These are phyloP conservation scores for Chlamydomonas schloesseri DNA, from an alignment of 139 green algal species.

Conservation along the genomic window DNA sequence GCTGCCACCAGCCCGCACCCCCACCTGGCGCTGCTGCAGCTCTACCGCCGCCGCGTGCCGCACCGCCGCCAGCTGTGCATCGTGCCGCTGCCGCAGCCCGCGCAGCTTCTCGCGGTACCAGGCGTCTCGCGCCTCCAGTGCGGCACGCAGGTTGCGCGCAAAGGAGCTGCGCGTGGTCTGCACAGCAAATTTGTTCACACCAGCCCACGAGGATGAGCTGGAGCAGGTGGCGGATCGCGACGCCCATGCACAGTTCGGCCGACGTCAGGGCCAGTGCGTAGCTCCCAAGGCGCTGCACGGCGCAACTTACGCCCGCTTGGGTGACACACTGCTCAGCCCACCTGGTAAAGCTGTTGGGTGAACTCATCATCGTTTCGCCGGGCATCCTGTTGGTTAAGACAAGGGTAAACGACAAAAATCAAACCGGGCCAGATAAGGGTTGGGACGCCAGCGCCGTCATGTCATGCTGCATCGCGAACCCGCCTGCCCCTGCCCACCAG, in stretches of 20 bases:
- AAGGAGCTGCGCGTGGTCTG: constrained; percentile 42
- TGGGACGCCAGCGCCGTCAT: no score
- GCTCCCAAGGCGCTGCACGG: no score
- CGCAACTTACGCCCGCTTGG: no score
- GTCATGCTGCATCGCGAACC: no score
- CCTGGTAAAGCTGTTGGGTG: constrained; percentile 57
- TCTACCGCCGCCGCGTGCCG: constrained; percentile 43
- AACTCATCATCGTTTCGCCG: constrained; percentile 50
- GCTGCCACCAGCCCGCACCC: neutral
- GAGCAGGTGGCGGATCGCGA: no score
- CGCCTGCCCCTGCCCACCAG: no score
- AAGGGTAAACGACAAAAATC: no score
- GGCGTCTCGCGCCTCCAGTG: constrained; percentile 54
- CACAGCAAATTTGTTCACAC: no score
- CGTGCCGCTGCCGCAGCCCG: constrained; percentile 20
- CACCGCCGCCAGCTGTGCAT: constrained; percentile 27
- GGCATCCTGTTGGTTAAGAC: constrained; percentile 50
- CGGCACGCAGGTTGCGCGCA: constrained; percentile 52
- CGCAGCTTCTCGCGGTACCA: constrained; percentile 56
- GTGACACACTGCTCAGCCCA: neutral
- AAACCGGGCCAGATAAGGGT: no score
- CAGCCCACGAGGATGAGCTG: no score
- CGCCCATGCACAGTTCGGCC: no score
- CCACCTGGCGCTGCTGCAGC: constrained; percentile 49
- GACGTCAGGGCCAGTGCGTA: no score